These are phyloP conservation scores for Solidago caesia DNA, from an alignment of 129 eudicot genomes.

Conservation along the genomic window DNA sequence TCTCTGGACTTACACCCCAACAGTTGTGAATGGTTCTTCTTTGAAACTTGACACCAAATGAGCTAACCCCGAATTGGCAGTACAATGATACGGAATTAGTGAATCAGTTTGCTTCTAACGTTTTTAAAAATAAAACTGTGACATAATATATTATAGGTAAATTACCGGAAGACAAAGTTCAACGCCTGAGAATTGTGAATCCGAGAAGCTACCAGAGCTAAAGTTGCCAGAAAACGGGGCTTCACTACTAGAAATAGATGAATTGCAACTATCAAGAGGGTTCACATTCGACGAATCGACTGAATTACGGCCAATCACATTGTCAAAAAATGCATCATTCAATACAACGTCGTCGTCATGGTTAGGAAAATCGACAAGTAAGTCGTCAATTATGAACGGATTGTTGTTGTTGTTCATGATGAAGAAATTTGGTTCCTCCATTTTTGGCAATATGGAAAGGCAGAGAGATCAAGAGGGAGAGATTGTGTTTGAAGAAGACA, in stretches of 20 bases:
- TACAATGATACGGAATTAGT: background rate
- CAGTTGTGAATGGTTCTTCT: conserved; percentile 83
- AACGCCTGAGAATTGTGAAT: conserved; percentile 50
- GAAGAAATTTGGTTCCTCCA: background rate
- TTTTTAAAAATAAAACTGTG: too few species aligned
- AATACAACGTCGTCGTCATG: conserved; percentile 61
- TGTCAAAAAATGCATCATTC: conserved; percentile 59
- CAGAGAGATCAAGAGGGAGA: conserved; percentile 14
- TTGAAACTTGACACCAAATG: conserved; percentile 53
- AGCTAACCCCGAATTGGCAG: too few species aligned
- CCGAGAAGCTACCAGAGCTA: conserved; percentile 57
- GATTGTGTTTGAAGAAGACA: conserved; percentile 27
- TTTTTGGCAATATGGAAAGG: conserved; percentile 25
- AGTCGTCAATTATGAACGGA: conserved; percentile 63
- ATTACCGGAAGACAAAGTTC: conserved; percentile 85
- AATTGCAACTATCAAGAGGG: conserved; percentile 61
- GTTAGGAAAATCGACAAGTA: conserved; percentile 62
- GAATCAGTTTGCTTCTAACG: background rate
- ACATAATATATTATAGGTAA: background rate
- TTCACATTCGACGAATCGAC: conserved; percentile 42
- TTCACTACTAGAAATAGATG: conserved; percentile 65
- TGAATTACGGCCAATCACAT: conserved; percentile 38
- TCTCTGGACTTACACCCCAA: conserved; percentile 2
- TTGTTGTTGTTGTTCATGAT: conserved; percentile 30
- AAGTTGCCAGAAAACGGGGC: conserved; percentile 41